Evolutionary conservation across 2,329 filamentous ascomycete genomes (phyloP).

Genomic region (Chaetothyriales sp.): DNA sequence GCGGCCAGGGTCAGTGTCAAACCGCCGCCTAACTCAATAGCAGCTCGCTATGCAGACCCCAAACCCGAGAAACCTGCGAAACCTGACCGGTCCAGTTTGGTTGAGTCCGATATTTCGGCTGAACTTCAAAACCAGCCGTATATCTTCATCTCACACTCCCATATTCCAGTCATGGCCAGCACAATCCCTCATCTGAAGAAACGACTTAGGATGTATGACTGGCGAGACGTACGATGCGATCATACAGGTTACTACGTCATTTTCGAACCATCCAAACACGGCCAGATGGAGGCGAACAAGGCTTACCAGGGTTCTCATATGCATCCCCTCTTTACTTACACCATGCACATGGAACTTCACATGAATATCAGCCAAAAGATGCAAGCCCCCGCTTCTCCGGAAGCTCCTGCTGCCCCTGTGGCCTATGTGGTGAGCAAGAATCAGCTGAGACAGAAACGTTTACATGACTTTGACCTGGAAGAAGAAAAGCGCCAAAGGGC

Average conservation of each 20-base stretch:
- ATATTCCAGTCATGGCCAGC: constrained; percentile 70
- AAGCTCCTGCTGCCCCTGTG: constrained; percentile 9
- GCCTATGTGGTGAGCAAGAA: constrained; percentile 14
- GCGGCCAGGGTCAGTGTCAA: constrained; percentile 39
- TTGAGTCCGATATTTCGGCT: constrained; percentile 52
- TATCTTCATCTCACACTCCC: constrained; percentile 73
- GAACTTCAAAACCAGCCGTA: constrained; percentile 70
- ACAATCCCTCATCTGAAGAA: constrained; percentile 85
- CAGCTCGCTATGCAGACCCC: background rate
- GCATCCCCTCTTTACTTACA: constrained; percentile 77
- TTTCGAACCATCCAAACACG: constrained; percentile 65
- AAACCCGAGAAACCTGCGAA: constrained; percentile 4
- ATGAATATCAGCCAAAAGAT: constrained; percentile 50
- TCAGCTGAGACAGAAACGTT: constrained; percentile 41
- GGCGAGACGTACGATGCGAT: constrained; percentile 71
- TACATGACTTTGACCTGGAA: constrained; percentile 70
- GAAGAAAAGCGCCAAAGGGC: constrained; percentile 81
- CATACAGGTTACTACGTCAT: constrained; percentile 77
- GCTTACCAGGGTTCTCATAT: constrained; percentile 68
- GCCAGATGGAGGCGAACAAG: constrained; percentile 64
- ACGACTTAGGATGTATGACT: constrained; percentile 65
- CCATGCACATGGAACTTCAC: constrained; percentile 78
- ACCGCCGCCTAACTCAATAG: constrained; percentile 14
- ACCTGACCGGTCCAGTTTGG: constrained; percentile 31
- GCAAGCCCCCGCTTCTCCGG: constrained; percentile 23